These are phyloP conservation scores for Chlorophyllum brunneum DNA, from an alignment of 768 basidiomycete species.

Conservation along the genomic window DNA sequence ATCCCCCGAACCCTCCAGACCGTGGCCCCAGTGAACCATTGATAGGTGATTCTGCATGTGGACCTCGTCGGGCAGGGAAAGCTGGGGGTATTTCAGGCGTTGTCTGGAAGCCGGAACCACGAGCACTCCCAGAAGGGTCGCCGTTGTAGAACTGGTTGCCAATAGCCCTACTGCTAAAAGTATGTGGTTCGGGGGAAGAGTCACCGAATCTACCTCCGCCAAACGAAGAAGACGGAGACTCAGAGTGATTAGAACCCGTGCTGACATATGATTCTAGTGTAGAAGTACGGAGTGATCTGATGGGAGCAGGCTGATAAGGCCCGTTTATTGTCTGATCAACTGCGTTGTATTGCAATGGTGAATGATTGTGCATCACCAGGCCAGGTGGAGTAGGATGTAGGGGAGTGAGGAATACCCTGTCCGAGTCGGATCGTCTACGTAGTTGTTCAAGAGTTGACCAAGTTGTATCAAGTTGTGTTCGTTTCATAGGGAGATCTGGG, in stretches of 20 bases:
- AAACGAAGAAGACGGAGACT: slow-evolving; percentile 73
- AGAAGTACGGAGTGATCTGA: slow-evolving; percentile 53
- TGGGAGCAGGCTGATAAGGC: slow-evolving; percentile 67
- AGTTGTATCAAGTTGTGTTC: slow-evolving; percentile 62
- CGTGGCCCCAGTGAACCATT: slow-evolving; percentile 28
- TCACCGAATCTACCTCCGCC: slow-evolving; percentile 60
- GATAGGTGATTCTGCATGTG: slow-evolving; percentile 35
- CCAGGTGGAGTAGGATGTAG: slow-evolving; percentile 51
- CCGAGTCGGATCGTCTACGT: slow-evolving; percentile 44
- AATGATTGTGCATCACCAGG: slow-evolving; percentile 44
- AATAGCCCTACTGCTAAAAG: slow-evolving; percentile 45
- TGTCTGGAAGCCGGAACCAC: slow-evolving; percentile 20
- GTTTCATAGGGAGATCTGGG: slow-evolving; percentile 78
- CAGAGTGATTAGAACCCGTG: slow-evolving; percentile 52
- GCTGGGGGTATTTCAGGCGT: slow-evolving; percentile 18
- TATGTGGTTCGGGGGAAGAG: slow-evolving; percentile 64
- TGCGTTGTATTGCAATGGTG: slow-evolving; percentile 43
- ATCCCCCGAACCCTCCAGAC: neutral
- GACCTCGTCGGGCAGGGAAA: slow-evolving; percentile 31
- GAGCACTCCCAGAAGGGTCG: slow-evolving; percentile 25
- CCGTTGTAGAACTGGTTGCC: slow-evolving; percentile 30
- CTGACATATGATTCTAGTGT: slow-evolving; percentile 61
- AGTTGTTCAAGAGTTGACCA: slow-evolving; percentile 67
- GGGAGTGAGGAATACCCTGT: slow-evolving; percentile 61
- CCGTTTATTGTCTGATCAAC: slow-evolving; percentile 31